Conservation (phyloP, 495 filamentous ascomycete genomes). For the Trichoderma erinaceum region DNA sequence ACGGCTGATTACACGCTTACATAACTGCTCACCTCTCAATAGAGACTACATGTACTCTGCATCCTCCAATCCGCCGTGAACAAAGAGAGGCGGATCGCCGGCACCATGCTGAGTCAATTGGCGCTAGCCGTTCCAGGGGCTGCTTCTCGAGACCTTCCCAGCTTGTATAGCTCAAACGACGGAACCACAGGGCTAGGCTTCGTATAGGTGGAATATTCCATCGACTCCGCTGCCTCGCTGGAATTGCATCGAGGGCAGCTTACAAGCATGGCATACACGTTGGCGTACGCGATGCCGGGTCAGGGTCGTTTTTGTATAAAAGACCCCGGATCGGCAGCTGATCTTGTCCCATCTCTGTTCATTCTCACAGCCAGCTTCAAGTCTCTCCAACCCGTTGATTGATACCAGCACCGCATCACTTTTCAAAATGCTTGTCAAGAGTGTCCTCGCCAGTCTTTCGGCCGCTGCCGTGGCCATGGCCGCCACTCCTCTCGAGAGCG, state of each 20-base stretch:
- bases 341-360: not conserved
- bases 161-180: conserved; percentile 4
- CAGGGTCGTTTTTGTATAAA: not conserved
- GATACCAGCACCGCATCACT: not conserved
- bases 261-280: not conserved
- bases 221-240: not conserved
- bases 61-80: not conserved
- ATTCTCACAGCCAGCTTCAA: not conserved
- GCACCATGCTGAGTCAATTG: not conserved
- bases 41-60: not conserved
- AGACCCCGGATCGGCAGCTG: not conserved
- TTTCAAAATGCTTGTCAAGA: conserved; percentile 13
- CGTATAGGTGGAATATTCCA: conserved; percentile 14
- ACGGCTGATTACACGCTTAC: not conserved
- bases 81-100: not conserved
- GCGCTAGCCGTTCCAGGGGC: not conserved
- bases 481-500: conserved; percentile 14
- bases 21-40: not conserved
- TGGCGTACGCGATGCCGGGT: not conserved
- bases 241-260: not conserved
- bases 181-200: not conserved
- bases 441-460: conserved; percentile 9
- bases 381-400: not conserved
- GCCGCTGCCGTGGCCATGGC: not conserved
- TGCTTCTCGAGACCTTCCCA: not conserved